These are phyloP conservation scores for Balamuthia mandrillaris DNA, from an alignment of 208 protist species.

Conservation along the genomic window DNA sequence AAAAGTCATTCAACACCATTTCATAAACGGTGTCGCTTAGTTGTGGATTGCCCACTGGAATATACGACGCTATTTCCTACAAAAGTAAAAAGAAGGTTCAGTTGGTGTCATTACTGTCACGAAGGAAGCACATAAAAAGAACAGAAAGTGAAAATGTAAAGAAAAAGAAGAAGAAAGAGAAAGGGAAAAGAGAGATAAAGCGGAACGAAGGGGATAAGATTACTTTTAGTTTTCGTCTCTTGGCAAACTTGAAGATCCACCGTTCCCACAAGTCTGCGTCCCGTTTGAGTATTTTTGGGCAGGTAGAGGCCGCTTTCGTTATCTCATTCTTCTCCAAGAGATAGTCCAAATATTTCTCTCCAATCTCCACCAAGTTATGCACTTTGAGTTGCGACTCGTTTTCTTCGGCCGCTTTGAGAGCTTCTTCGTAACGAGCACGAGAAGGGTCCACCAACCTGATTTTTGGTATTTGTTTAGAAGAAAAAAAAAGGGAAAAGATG, in stretches of 20 bases:
- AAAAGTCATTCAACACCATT: slow-evolving; percentile 56
- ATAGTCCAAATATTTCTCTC: slow-evolving; percentile 53
- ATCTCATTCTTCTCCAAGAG: slow-evolving; percentile 44
- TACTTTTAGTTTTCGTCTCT: slow-evolving; percentile 43
- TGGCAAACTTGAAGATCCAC: slow-evolving; percentile 67
- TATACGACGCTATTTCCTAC: slow-evolving; percentile 62
- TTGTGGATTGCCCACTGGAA: slow-evolving; percentile 62
- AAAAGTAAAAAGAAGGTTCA: background rate
- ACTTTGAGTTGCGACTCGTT: slow-evolving; percentile 17
- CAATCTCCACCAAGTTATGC: slow-evolving; percentile 49
- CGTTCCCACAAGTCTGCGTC: slow-evolving; percentile 68
- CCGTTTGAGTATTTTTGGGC: slow-evolving; percentile 49
- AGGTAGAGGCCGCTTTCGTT: slow-evolving; percentile 59
- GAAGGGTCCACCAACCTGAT: background rate
- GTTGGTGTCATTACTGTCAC: background rate
- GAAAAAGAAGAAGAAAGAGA: no score
- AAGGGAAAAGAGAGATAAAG: no score
- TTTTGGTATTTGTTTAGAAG: background rate
- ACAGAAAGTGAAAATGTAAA: no score
- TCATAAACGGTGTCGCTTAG: slow-evolving; percentile 58
- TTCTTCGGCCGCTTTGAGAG: slow-evolving; percentile 44
- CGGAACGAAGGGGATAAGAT: background rate
- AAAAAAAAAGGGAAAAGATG: no score
- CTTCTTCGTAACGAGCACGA: slow-evolving; percentile 53
- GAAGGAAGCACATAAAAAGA: background rate